Base-by-base conservation (phyloP, 2,329 filamentous ascomycete genomes). In the Zasmidium cellare region DNA sequence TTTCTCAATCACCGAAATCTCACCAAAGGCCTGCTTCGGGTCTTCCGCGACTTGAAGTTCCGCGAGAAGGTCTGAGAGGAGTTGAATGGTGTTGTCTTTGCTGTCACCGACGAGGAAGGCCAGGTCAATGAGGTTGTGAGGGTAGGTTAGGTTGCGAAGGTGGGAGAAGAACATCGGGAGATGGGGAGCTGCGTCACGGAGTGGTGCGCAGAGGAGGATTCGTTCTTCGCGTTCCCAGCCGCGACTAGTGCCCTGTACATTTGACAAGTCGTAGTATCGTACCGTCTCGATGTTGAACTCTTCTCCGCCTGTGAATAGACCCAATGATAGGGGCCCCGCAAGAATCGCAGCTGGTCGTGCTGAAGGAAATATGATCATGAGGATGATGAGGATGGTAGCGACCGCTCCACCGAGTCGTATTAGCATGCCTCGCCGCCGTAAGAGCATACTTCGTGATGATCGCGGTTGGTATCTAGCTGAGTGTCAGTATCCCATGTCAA, bases 91-190 rank as follows among this genome's bases (percentile, higher is more conserved):
- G 60, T 88, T 85, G 72, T 99, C 94, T 74, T 96, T 97, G 28
- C 94, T 97, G 73, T 99, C 94, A 59, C 94, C 97, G 22, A 99
- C 94, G 28, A 99, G 81, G 72, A 99, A 99, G 5, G 94, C 94
- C 48, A 99, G 83, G 73, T 99, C 94, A 71, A 99, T 96, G 51
- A 99, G 83, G 72, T 96, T 89, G 74, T 99, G 94, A 0, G 94
- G 94, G 71, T 99, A 99, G 18, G 94, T 99, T 65, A 99, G 88
- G 77, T 99, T 99, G 66, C 87, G 87, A 58, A 99, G 82, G 73
- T 99, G 96, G n/a, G 89, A 89, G 78, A 99, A 99, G 83, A 99
- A 97, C 93, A 99, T 97, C 61, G 88, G 85, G 50, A 99, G 78
- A 81, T 99, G 94, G 23, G 90, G 83, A 70, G 96, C 87, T 47